Percentiles rank a stretch among this genome's conserved stretches.
phyloP scores from a whole-genome alignment of 345 rosid species.

The Eucalyptus viminalis region DNA sequence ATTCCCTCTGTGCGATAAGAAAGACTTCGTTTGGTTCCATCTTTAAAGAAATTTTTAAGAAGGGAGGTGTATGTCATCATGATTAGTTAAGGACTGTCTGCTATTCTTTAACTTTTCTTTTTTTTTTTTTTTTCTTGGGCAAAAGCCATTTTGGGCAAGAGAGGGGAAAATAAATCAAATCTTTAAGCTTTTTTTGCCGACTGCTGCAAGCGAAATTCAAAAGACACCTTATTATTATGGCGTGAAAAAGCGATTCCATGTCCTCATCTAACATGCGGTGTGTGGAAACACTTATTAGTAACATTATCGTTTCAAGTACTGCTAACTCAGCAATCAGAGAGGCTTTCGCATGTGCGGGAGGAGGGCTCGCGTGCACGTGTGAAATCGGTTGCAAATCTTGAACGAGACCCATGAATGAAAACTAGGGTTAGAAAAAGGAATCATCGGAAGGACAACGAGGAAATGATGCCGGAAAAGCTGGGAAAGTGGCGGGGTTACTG shows the following conservation, averaged over 20 bases:
- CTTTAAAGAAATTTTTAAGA: neutral
- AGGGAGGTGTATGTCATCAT: neutral
- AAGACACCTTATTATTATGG: neutral
- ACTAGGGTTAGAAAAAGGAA: neutral
- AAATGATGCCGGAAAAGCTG: slow-evolving; percentile 18
- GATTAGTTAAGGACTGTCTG: slow-evolving; percentile 10
- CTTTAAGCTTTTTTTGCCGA: neutral
- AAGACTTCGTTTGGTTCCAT: neutral
- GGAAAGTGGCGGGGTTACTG: neutral
- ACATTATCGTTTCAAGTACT: neutral
- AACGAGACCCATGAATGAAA: neutral
- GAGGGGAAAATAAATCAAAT: neutral
- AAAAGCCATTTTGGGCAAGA: neutral
- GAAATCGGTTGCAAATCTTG: neutral
- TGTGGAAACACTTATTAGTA: neutral
- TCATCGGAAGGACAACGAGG: slow-evolving; percentile 4
- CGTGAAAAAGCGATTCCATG: slow-evolving; percentile 26
- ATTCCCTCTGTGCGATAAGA: neutral
- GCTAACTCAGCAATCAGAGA: neutral
- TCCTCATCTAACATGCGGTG: slow-evolving; percentile 2
- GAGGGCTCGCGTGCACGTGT: neutral
- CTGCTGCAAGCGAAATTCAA: neutral
- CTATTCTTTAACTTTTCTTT: neutral
- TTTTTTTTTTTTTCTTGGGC: neutral
- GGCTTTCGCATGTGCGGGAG: neutral